phyloP scores from a whole-genome alignment of 106 monocot species.

The Allium cepa region DNA sequence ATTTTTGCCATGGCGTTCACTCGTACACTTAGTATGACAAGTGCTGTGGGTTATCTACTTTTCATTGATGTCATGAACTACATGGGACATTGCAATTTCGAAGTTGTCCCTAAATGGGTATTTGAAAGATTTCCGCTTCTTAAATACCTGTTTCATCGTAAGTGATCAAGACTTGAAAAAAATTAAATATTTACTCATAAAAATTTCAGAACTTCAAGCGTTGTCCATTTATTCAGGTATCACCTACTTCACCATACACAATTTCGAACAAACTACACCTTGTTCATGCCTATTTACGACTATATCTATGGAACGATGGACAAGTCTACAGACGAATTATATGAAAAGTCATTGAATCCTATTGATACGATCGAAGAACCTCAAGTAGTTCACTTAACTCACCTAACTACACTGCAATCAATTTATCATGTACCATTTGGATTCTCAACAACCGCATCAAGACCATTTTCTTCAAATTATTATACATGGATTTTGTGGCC shows the following conservation, averaged over 20 bases:
- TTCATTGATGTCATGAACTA: constrained; percentile 77
- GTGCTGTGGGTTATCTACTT: constrained; percentile 18
- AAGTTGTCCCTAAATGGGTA: constrained; percentile 48
- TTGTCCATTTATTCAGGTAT: neutral
- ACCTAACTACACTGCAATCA: constrained; percentile 39
- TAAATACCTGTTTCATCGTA: constrained; percentile 72
- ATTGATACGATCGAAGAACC: constrained; percentile 4
- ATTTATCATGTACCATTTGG: constrained; percentile 42
- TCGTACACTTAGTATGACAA: constrained; percentile 16
- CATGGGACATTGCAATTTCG: constrained; percentile 83
- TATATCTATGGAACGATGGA: constrained; percentile 62
- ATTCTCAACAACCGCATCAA: constrained; percentile 44
- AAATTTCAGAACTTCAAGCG: too few relatives aligned
- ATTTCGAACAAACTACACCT: constrained; percentile 63
- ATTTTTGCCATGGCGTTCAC: constrained; percentile 16
- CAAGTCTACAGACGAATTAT: constrained; percentile 29
- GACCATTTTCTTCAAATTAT: constrained; percentile 30
- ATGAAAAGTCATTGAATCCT: constrained; percentile 23
- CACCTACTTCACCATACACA: constrained; percentile 77
- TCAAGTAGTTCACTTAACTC: constrained; percentile 59
- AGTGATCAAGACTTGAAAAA: neutral
- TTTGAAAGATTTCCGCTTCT: constrained; percentile 47
- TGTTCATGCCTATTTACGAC: constrained; percentile 86
- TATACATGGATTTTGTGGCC: constrained; percentile 30
- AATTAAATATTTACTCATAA: too few relatives aligned